These are phyloP conservation scores for Calendula officinalis DNA, from an alignment of 129 eudicot species.

Conservation along the genomic window DNA sequence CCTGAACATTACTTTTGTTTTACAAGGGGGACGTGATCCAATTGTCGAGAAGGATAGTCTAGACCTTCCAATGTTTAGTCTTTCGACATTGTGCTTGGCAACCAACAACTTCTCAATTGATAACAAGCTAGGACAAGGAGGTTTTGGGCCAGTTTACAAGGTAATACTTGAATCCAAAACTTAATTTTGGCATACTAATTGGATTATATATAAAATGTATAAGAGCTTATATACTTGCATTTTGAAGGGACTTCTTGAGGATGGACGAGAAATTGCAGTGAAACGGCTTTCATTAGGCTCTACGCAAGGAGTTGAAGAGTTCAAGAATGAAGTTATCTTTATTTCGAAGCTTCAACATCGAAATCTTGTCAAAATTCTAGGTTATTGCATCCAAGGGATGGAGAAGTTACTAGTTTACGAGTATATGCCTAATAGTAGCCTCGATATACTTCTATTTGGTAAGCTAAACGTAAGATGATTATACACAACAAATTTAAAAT, in stretches of 20 bases:
- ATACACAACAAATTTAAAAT: not conserved
- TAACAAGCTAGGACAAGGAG: constrained; percentile 25
- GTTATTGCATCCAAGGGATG: constrained; percentile 34
- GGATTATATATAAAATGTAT: not conserved
- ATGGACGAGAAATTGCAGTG: constrained; percentile 39
- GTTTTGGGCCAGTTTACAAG: constrained; percentile 27
- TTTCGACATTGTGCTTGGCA: not conserved
- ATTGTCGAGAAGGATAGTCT: not conserved
- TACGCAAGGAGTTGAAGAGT: constrained; percentile 42
- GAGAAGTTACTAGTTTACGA: constrained; percentile 40
- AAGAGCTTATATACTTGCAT: not conserved
- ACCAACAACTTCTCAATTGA: constrained; percentile 14
- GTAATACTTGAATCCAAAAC: not conserved
- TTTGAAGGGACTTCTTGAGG: constrained; percentile 10
- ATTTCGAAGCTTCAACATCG: constrained; percentile 43
- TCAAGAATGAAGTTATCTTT: constrained; percentile 39
- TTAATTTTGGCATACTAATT: not conserved
- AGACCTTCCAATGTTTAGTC: constrained; percentile 7
- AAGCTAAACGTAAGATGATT: not conserved
- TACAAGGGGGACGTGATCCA: not conserved
- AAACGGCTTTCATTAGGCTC: constrained; percentile 38
- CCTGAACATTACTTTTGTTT: not conserved
- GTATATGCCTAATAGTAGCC: constrained; percentile 44
- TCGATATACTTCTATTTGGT: constrained; percentile 36
- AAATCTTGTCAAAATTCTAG: constrained; percentile 37